A percentile compares a stretch with the other conserved stretches of the same genome.
These are phyloP conservation scores for Chaetomiaceae sp. DNA, from an alignment of 2,329 filamentous ascomycete genomes.

Conservation along the genomic window DNA sequence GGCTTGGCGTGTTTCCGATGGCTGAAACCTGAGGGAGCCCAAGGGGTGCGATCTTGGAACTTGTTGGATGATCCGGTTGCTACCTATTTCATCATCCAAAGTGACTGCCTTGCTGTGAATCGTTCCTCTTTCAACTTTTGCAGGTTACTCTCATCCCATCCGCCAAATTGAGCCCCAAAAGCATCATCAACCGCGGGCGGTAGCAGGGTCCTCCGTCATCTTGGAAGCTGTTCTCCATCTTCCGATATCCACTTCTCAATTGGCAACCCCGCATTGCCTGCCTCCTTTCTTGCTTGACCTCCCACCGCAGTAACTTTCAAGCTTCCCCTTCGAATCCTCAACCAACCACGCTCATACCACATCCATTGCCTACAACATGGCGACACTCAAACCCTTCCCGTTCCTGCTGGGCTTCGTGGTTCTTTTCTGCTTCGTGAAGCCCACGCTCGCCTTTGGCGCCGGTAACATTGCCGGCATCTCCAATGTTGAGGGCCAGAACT, in stretches of 20 bases:
- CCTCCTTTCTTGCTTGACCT: background rate
- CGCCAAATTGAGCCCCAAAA: background rate
- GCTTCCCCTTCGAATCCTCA: background rate
- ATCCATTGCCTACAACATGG: slow-evolving; percentile 37
- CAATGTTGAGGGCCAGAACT: slow-evolving; percentile 80
- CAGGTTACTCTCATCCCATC: background rate
- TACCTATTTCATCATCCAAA: too few relatives aligned
- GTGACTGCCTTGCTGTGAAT: background rate
- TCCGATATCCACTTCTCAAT: background rate
- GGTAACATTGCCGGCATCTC: slow-evolving; percentile 82
- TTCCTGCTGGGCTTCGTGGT: slow-evolving; percentile 54
- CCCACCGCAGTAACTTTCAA: too few relatives aligned
- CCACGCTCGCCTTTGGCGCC: slow-evolving; percentile 75
- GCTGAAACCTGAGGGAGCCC: slow-evolving; percentile 13
- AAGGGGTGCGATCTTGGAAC: too few relatives aligned
- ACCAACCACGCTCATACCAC: background rate
- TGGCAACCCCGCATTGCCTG: background rate
- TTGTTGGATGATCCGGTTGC: too few relatives aligned
- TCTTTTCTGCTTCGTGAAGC: slow-evolving; percentile 62
- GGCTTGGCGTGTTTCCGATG: slow-evolving; percentile 18
- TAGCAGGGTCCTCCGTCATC: too few relatives aligned
- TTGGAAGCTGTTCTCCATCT: background rate
- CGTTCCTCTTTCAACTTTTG: background rate
- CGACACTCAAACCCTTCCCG: slow-evolving; percentile 44
- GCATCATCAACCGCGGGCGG: background rate